These are phyloP conservation scores for Aspergillus flavus DNA, from an alignment of 2,329 filamentous ascomycete species.

Conservation along the genomic window DNA sequence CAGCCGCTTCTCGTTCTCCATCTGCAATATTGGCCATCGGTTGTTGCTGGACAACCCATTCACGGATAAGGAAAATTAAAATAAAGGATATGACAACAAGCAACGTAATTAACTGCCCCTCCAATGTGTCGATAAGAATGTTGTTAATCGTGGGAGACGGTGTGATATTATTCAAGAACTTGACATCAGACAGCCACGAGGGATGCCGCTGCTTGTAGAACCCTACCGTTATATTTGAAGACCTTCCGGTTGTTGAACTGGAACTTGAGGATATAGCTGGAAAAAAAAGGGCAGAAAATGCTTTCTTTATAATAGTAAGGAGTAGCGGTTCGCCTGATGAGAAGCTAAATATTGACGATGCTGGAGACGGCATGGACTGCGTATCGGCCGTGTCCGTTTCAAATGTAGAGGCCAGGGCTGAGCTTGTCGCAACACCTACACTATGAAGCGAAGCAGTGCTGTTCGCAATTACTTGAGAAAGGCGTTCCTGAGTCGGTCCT, in stretches of 20 bases:
- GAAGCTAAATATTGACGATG: conserved; percentile 46
- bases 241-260: conserved; percentile 28
- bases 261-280: conserved; percentile 31
- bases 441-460: conserved; percentile 26
- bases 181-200: conserved; percentile 61
- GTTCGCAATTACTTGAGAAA: conserved; percentile 29
- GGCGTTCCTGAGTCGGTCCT: conserved; percentile 21
- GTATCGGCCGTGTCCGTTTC: conserved; percentile 28
- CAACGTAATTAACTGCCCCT: conserved; percentile 92
- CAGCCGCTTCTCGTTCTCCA: conserved; percentile 53
- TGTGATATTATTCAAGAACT: conserved; percentile 61
- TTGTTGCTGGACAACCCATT: conserved; percentile 98
- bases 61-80: conserved; percentile 90
- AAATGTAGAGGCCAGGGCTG: conserved; percentile 27
- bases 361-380: conserved; percentile 36
- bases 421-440: conserved; percentile 25
- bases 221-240: conserved; percentile 30
- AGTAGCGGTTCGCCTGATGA: conserved; percentile 48
- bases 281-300: conserved; percentile 40
- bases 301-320: conserved; percentile 50
- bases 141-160: conserved; percentile 73
- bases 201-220: conserved; percentile 41
- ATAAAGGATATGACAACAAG: conserved; percentile 93
- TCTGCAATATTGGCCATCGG: conserved; percentile 83
- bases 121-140: conserved; percentile 77